A percentile compares a stretch with the other conserved stretches of the same genome.
These are phyloP conservation scores for Leccinellum luteum DNA, from an alignment of 768 basidiomycete genomes.

Conservation along the genomic window DNA sequence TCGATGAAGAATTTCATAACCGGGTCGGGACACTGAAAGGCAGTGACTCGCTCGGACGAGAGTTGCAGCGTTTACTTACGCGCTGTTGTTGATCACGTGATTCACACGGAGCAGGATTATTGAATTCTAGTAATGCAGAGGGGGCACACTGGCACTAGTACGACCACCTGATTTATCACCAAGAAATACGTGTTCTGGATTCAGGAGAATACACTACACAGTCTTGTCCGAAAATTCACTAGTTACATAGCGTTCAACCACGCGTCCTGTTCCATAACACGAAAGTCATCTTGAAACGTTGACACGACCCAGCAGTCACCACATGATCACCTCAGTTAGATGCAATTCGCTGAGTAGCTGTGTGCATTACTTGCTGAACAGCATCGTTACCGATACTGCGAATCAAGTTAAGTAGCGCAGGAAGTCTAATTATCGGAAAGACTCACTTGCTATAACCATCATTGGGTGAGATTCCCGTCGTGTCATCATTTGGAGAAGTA, in stretches of 20 bases:
- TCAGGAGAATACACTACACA: neutral
- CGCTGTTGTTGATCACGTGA: slow-evolving; percentile 15
- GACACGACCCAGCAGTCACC: neutral
- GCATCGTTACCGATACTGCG: slow-evolving; percentile 29
- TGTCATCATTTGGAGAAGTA: slow-evolving; percentile 27
- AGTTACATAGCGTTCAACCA: neutral
- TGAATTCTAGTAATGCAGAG: too few species aligned
- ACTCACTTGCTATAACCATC: slow-evolving; percentile 55
- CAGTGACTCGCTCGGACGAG: neutral
- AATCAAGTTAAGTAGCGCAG: slow-evolving; percentile 6
- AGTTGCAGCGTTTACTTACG: neutral
- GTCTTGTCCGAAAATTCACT: neutral
- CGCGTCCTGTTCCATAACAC: neutral
- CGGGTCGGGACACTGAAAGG: neutral
- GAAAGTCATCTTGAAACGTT: neutral
- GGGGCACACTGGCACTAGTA: too few species aligned
- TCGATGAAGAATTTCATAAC: slow-evolving; percentile 82
- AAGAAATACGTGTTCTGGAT: neutral
- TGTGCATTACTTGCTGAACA: slow-evolving; percentile 31
- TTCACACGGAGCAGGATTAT: neutral
- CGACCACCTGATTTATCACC: neutral
- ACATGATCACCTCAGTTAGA: slow-evolving; percentile 17
- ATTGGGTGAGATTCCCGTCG: slow-evolving; percentile 56
- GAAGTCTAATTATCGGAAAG: neutral
- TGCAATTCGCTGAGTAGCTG: slow-evolving; percentile 36